phyloP scores from a whole-genome alignment of 371 early-diverging fungal species.

The Mortierella sp. region DNA sequence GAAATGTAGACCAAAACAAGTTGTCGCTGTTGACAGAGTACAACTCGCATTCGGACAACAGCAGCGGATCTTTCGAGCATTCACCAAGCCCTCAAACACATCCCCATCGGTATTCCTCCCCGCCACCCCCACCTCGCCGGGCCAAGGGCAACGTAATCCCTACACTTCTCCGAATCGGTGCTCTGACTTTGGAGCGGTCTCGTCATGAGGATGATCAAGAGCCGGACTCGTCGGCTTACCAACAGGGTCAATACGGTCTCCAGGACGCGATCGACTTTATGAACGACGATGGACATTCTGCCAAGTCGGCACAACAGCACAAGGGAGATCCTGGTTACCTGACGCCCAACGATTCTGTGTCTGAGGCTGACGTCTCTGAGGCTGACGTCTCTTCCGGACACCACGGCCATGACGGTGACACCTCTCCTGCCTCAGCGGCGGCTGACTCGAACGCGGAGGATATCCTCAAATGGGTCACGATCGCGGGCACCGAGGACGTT shows the following conservation, averaged over 20 bases:
- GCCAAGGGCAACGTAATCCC: constrained; percentile 63
- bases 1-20: constrained; percentile 43
- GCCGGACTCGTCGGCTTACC: background rate
- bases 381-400: constrained; percentile 5
- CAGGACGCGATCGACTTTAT: constrained; percentile 44
- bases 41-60: constrained; percentile 18
- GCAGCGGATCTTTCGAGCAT: constrained; percentile 3
- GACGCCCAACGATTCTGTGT: constrained; percentile 30
- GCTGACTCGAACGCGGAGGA: background rate
- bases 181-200: constrained; percentile 34
- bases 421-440: background rate
- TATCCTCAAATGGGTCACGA: constrained; percentile 33
- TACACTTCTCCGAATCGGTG: constrained; percentile 62
- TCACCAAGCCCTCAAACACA: constrained; percentile 25
- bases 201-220: background rate
- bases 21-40: constrained; percentile 35
- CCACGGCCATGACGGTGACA: background rate
- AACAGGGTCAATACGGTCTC: background rate
- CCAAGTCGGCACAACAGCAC: background rate
- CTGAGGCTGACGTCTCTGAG: constrained; percentile 17
- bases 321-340: constrained; percentile 15
- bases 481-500: constrained; percentile 54
- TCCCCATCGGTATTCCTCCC: constrained; percentile 44
- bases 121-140: constrained; percentile 44
- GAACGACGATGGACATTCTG: constrained; percentile 27